Conservation (phyloP, 345 rosid genomes). For the Litchi chinensis region DNA sequence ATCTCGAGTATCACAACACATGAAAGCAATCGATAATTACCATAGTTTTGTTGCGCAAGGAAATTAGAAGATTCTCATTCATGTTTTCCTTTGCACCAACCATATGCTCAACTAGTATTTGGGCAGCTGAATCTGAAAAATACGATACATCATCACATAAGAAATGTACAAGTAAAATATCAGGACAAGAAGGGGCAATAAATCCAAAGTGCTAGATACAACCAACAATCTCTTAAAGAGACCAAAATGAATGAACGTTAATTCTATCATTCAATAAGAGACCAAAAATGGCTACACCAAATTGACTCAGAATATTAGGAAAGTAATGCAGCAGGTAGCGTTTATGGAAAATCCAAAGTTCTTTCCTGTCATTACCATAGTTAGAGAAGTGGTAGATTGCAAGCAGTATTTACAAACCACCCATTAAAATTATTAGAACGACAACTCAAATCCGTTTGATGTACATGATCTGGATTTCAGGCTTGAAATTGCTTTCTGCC, state of each 20-base stretch:
- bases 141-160: conserved; percentile 1
- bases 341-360: not conserved
- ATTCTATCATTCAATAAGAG: not conserved
- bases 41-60: conserved; percentile 45
- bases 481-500: not conserved
- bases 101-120: conserved; percentile 56
- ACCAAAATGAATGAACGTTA: not conserved
- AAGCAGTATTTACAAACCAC: not conserved
- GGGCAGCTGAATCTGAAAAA: conserved; percentile 52
- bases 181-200: not conserved
- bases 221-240: not conserved
- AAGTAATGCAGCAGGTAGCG: not conserved
- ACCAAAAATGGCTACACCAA: not conserved
- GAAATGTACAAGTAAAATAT: not conserved
- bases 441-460: not conserved
- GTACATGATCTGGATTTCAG: not conserved
- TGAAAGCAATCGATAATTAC: conserved; percentile 35
- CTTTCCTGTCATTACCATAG: not conserved
- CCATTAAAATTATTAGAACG: not conserved
- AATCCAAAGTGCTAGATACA: not conserved
- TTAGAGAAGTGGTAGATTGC: not conserved
- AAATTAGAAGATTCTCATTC: conserved; percentile 44
- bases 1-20: not conserved
- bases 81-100: conserved; percentile 71
- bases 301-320: not conserved